A percentile compares a stretch with the other conserved stretches of the same genome.
These are phyloP conservation scores for Drosera capensis DNA, from an alignment of 148 eudicot species.

Conservation along the genomic window DNA sequence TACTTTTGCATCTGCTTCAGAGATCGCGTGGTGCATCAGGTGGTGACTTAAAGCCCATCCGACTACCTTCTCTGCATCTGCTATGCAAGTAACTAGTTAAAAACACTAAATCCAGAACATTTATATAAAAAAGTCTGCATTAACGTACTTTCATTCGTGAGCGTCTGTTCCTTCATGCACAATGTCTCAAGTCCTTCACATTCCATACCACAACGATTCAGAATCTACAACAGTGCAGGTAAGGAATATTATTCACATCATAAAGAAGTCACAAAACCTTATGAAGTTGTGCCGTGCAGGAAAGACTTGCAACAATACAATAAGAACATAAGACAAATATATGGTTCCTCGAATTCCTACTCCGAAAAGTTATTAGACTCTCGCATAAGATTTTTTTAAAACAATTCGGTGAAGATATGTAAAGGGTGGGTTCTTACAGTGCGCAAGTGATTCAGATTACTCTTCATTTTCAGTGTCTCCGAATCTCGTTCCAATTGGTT, in stretches of 20 bases:
- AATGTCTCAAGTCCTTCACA: conserved; percentile 65
- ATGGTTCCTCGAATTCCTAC: too few relatives aligned
- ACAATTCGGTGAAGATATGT: too few relatives aligned
- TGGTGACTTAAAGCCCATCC: conserved; percentile 95
- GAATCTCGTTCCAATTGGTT: conserved; percentile 79
- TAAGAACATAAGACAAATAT: too few relatives aligned
- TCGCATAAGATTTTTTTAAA: too few relatives aligned
- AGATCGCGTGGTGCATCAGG: conserved; percentile 41
- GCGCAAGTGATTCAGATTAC: conserved; percentile 54
- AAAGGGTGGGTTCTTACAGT: conserved; percentile 32
- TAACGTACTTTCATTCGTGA: conserved; percentile 70
- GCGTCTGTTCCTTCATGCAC: conserved; percentile 66
- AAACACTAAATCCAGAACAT: neutral
- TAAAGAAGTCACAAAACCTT: neutral
- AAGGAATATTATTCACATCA: neutral
- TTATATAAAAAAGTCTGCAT: conserved; percentile 1
- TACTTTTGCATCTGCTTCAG: conserved; percentile 41
- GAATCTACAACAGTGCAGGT: conserved; percentile 35
- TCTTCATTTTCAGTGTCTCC: conserved; percentile 69
- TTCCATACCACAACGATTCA: conserved; percentile 41
- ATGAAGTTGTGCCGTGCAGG: too few relatives aligned
- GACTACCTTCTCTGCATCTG: conserved; percentile 70
- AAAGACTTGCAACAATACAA: too few relatives aligned
- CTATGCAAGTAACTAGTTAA: conserved; percentile 6
- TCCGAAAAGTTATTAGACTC: too few relatives aligned